Evolutionary conservation across 2,329 filamentous ascomycete genomes (phyloP), one percentile per base, ranked within the genome.

Genomic region (Botrytis medusae): DNA sequence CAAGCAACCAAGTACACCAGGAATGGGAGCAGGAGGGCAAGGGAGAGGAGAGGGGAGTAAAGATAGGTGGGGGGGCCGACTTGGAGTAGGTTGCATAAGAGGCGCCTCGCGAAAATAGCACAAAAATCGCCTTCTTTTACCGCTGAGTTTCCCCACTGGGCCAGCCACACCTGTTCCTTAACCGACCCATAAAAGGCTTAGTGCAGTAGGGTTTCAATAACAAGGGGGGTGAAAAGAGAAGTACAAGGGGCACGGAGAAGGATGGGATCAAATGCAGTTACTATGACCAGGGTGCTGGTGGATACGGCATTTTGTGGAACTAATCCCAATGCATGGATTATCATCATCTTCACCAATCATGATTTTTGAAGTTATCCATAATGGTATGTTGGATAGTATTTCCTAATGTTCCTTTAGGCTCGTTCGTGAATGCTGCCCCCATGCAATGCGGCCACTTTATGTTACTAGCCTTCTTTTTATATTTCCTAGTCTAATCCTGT

Each of bases 61-160:
- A 72, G 54, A 74, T 70, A 74, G 76, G 74, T 74, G 75, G 75
- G 76, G 76, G 78, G 76, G 77, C 76, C 77, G 78, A 77, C n/a
- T 79, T 77, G 74, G 68, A 74, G 72, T 29, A 67, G 72, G 74
- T 75, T 80, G 77, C 77, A 80, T 79, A 73, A 78, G 76, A 62
- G 40, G 79, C 79, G 79, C 79, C 78, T 79, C 76, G 77, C 76
- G 75, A 80, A 79, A 81, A 81, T 80, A 80, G 79, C 75, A 76
- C 40, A 69, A 57, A 57, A 57, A 69, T 69, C 37, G 48, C 65
- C 65, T 29, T 69, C 68, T 64, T 42, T 71, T 54, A 71, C 65
- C 57, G 59, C 62, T 62, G 65, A 48, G 46, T 61, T 68, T 73
- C 71, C 76, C 73, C 72, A 79, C 71, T 79, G 76, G 76, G 68